These are phyloP conservation scores for Dryas alaskensis DNA, from an alignment of 306 rosid genomes.

Conservation along the genomic window DNA sequence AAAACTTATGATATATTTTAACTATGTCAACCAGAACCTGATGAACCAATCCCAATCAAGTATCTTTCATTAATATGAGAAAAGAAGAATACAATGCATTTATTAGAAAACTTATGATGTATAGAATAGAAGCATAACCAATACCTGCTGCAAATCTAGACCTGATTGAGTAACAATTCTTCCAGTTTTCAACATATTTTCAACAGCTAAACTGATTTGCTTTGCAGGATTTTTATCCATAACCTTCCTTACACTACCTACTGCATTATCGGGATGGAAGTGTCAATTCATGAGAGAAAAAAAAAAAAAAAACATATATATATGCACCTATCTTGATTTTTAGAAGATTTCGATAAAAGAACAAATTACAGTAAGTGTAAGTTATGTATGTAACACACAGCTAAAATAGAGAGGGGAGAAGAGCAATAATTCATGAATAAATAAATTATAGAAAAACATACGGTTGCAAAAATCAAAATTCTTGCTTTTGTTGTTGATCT, in stretches of 20 bases:
- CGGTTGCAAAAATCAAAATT: constrained; percentile 47
- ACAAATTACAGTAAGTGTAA: neutral
- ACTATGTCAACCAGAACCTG: neutral
- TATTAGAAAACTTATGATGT: neutral
- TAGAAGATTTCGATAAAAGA: neutral
- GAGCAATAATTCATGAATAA: constrained; percentile 10
- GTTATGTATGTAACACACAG: neutral
- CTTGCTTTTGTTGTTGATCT: constrained; percentile 44
- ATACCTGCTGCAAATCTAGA: constrained; percentile 94
- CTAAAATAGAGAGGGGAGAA: neutral
- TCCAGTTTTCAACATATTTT: constrained; percentile 81
- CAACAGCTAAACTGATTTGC: constrained; percentile 52
- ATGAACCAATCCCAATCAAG: neutral
- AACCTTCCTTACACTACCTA: constrained; percentile 49
- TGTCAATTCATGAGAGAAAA: constrained; percentile 8
- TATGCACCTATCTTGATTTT: neutral
- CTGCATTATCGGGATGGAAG: constrained; percentile 42
- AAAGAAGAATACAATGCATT: neutral
- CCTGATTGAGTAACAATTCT: constrained; percentile 57
- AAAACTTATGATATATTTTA: neutral
- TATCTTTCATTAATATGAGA: neutral
- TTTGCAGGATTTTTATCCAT: constrained; percentile 56
- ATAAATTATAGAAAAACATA: constrained; percentile 37
- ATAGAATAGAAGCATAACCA: constrained; percentile 10
- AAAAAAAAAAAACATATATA: too few species aligned